Conservation (phyloP, 306 rosid species). For the Aeschynomene evenia region DNA sequence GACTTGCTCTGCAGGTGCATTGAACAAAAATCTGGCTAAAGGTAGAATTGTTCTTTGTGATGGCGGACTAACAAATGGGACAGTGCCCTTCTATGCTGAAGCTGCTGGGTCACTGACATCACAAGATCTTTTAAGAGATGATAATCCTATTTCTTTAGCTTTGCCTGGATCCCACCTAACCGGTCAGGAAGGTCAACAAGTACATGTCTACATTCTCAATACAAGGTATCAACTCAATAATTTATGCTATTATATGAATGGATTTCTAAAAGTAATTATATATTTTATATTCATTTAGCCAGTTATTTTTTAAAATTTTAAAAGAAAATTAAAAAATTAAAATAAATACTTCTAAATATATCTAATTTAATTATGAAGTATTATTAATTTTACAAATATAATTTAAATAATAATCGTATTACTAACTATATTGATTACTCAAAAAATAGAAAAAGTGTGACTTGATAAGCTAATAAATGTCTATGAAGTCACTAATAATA, state of each 20-base stretch:
- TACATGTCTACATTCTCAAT: slow-evolving; percentile 20
- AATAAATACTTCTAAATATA: too few relatives aligned
- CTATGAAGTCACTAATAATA: too few relatives aligned
- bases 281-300: too few relatives aligned
- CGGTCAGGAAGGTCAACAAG: background rate
- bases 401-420: too few relatives aligned
- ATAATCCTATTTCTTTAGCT: background rate
- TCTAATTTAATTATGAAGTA: too few relatives aligned
- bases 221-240: slow-evolving; percentile 22
- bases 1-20: background rate
- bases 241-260: background rate
- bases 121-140: background rate
- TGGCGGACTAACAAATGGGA: background rate
- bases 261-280: background rate
- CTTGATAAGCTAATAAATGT: too few relatives aligned
- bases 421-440: too few relatives aligned
- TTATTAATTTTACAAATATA: too few relatives aligned
- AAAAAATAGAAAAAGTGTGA: too few relatives aligned
- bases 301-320: too few relatives aligned
- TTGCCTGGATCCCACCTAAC: slow-evolving; percentile 33
- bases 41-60: slow-evolving; percentile 51
- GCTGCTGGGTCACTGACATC: slow-evolving; percentile 32
- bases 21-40: slow-evolving; percentile 30
- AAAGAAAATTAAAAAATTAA: too few relatives aligned
- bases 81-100: background rate